Base-by-base conservation (phyloP, 768 basidiomycete genomes). In the Galerina sulciceps region DNA sequence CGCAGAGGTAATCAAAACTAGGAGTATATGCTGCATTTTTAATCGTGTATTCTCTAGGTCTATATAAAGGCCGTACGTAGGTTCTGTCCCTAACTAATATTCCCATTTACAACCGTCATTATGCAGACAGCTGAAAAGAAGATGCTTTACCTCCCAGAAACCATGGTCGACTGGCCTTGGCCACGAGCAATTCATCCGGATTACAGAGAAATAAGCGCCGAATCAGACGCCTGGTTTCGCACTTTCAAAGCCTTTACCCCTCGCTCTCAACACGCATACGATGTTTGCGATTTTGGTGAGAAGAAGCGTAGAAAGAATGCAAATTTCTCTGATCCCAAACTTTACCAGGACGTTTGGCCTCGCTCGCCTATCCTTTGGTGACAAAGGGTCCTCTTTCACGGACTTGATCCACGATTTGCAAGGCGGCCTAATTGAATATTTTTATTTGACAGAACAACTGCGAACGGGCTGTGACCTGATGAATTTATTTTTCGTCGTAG, bases 401-500 rank as follows among this genome's bases (percentile, higher is more conserved):
- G 20, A 37, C 31, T 65, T 20, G 26, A 17, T 1, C 17, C 26
- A 37, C 13, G 22, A 43, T 43, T 10, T n/a, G n/a, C 14, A 38
- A 4, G 14, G 18, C 72, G 79, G 0, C 26, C 10, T 45, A 15
- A 52, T n/a, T 14, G 26, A 8, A 17, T 31, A 31, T 31, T 1
- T 10, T 13, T 14, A 8, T 17, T 49, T 36, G 14, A 44, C 41
- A 57, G 56, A 51, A 20, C 37, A 42, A 9, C 37, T 54, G 2
- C 53, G 61, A 13, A 69, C 74, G 11, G 75, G 71, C 6, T 81
- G 81, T 48, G 83, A 85, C 57, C 66, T 84, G 44, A 82, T 84
- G 79, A 75, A 79, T 41, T 49, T 82, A 1, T 74, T 81, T 59
- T 83, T 81, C 60, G 47, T 82, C 46, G 66, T 81, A 52, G 84